Conservation (phyloP, 1,284 basidiomycete genomes). For the Hemileia vastatrix region DNA sequence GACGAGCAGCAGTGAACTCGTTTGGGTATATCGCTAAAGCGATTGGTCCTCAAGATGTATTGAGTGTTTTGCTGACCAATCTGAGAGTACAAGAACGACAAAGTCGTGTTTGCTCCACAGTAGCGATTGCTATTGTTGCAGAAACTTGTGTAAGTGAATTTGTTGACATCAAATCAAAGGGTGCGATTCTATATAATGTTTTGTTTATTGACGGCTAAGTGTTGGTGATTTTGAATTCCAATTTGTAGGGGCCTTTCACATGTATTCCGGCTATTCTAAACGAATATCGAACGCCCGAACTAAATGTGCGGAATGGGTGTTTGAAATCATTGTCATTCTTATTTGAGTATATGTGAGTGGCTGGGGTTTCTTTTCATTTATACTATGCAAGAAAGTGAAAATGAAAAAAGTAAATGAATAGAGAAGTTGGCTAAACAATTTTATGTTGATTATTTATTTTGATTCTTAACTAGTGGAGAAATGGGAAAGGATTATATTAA, state of each 20-base stretch:
- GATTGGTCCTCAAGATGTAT: slow-evolving; percentile 95
- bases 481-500: slow-evolving; percentile 98
- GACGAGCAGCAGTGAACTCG: slow-evolving; percentile 96
- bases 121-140: slow-evolving; percentile 63
- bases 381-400: too few relatives aligned
- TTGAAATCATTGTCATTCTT: slow-evolving; percentile 96
- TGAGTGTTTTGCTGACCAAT: slow-evolving; percentile 92
- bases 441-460: neutral
- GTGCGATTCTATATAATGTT: slow-evolving; percentile 30
- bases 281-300: slow-evolving; percentile 88
- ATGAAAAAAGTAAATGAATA: too few relatives aligned
- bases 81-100: slow-evolving; percentile 97
- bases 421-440: too few relatives aligned
- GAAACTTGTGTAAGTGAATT: slow-evolving; percentile 26
- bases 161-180: slow-evolving; percentile 3
- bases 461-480: slow-evolving; percentile 55
- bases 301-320: slow-evolving; percentile 99
- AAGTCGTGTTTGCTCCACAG: slow-evolving; percentile 95
- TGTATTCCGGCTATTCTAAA: slow-evolving; percentile 98
- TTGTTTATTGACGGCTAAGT: too few relatives aligned
- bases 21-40: slow-evolving; percentile 99
- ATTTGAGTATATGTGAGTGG: slow-evolving; percentile 75
- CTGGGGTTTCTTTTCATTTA: neutral
- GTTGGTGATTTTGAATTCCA: too few relatives aligned
- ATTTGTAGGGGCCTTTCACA: slow-evolving; percentile 68